Evolutionary conservation across 148 eudicot species (phyloP), one percentile per base, ranked within the genome.

Genomic region (Polygonum aviculare): DNA sequence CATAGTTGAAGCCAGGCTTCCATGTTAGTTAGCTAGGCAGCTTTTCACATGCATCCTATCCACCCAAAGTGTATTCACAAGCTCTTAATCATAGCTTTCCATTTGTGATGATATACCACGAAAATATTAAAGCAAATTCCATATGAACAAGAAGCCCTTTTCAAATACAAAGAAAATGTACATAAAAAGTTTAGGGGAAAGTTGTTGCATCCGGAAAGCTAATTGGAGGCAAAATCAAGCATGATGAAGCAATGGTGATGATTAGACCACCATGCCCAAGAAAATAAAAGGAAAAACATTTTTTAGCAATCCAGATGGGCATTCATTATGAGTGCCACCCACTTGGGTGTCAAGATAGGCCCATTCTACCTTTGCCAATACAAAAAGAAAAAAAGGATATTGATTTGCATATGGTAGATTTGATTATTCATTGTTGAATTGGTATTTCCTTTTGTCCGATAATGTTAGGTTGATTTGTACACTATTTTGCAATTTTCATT

Each of bases 201-300:
- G 26, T n/a, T 19, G 19, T 54, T 26, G 69, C 15, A 12, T 21
- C 14, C 35, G 3, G 39, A 67, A 67, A 67, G 44, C 44, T 67
- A 65, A 65, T 67, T 67, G 72, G 72, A 67, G 41, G 72, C 44
- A 67, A 67, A 67, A 47, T 73, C 18, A 73, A 47, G 75, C 75
- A 41, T 19, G 47, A 71, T 71, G 74, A 41, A 60, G 7, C 59
- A 40, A 47, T 26, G 26, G 18, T 77, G 72, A 50, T 39, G 74
- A 71, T 77, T 70, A 69, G 50, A 72, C 67, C 62, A 49, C 75
- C 51, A 55, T 62, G 48, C 72, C 72, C 72, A 36, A 35, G 15
- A 11, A 38, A 35, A 63, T 3, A 55, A 60, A n/a, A n/a, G 5
- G 21, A n/a, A 26, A n/a, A 60, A 11, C 21, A 22, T 19, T 33